These are phyloP conservation scores for Penicillium decumbens DNA, from an alignment of 2,329 filamentous ascomycete species.

Conservation along the genomic window DNA sequence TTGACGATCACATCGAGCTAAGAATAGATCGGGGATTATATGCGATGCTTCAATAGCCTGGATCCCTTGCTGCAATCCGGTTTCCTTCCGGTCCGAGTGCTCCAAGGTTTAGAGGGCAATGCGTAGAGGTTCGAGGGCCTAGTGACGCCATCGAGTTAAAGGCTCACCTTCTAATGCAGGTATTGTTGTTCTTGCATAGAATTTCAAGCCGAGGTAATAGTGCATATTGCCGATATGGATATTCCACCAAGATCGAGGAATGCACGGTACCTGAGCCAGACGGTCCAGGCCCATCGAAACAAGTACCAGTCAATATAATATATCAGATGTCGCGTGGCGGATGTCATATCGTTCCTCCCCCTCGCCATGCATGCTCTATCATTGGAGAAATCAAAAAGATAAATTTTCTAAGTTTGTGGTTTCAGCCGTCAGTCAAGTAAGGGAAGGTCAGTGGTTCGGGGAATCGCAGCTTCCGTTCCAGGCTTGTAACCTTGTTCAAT, in stretches of 20 bases:
- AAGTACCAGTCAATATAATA: slow-evolving; percentile 10
- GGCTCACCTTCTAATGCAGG: too few species aligned
- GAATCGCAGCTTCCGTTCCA: slow-evolving; percentile 11
- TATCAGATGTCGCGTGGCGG: slow-evolving; percentile 14
- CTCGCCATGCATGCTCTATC: slow-evolving; percentile 5
- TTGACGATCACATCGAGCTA: background rate
- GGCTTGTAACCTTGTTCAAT: slow-evolving; percentile 12
- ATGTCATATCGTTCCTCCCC: slow-evolving; percentile 4
- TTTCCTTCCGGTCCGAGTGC: too few species aligned
- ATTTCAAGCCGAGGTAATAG: too few species aligned
- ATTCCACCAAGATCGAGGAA: background rate
- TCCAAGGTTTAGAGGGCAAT: too few species aligned
- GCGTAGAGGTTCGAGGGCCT: too few species aligned
- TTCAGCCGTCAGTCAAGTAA: slow-evolving; percentile 20
- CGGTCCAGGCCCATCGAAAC: background rate
- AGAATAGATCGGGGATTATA: slow-evolving; percentile 3
- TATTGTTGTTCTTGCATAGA: too few species aligned
- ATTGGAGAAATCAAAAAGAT: slow-evolving; percentile 3
- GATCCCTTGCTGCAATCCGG: background rate
- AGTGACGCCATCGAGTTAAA: too few species aligned
- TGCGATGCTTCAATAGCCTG: slow-evolving; percentile 1
- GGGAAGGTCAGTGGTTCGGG: slow-evolving; percentile 14
- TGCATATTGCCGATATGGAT: too few species aligned
- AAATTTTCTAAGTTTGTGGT: slow-evolving; percentile 2
- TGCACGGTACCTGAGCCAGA: background rate